phyloP scores from a whole-genome alignment of 2,329 filamentous ascomycete genomes.

The Xenosphaeropsis pyriputrescens region DNA sequence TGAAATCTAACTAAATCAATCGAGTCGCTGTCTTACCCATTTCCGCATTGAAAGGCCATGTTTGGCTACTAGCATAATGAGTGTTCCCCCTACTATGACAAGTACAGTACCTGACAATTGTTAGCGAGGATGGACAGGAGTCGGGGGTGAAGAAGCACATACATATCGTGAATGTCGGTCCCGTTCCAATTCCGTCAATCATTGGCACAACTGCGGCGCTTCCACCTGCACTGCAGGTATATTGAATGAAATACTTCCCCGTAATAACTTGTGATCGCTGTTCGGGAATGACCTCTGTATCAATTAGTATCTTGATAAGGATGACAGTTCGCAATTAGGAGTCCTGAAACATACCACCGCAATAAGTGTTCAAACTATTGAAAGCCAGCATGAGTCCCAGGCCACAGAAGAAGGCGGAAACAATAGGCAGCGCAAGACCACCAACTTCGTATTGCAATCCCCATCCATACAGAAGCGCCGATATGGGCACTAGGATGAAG shows the following conservation, averaged over 20 bases:
- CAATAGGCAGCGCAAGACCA: conserved; percentile 19
- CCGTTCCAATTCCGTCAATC: conserved; percentile 16
- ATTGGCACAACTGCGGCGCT: background rate
- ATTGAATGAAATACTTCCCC: conserved; percentile 19
- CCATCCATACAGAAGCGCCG: conserved; percentile 21
- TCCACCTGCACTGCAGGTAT: conserved; percentile 7
- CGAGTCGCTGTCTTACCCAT: too few species aligned
- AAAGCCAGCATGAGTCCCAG: conserved; percentile 22
- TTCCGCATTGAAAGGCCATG: too few species aligned
- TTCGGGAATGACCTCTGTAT: conserved; percentile 14
- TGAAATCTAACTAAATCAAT: too few species aligned
- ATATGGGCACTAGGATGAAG: conserved; percentile 18
- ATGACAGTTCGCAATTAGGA: too few species aligned
- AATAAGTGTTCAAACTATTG: conserved; percentile 23
- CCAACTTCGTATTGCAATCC: conserved; percentile 18
- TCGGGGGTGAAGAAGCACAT: too few species aligned
- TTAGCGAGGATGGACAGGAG: too few species aligned
- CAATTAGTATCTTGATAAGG: too few species aligned
- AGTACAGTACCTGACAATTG: too few species aligned
- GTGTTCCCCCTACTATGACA: too few species aligned
- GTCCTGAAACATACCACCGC: conserved; percentile 5
- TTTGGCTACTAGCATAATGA: too few species aligned
- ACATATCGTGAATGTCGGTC: conserved; percentile 1
- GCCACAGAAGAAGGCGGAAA: conserved; percentile 18
- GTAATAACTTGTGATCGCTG: conserved; percentile 14